Percentiles rank a stretch among this genome's conserved stretches.
Conservation (phyloP, 2,329 filamentous ascomycete species). For the Cladorrhinum sp. region DNA sequence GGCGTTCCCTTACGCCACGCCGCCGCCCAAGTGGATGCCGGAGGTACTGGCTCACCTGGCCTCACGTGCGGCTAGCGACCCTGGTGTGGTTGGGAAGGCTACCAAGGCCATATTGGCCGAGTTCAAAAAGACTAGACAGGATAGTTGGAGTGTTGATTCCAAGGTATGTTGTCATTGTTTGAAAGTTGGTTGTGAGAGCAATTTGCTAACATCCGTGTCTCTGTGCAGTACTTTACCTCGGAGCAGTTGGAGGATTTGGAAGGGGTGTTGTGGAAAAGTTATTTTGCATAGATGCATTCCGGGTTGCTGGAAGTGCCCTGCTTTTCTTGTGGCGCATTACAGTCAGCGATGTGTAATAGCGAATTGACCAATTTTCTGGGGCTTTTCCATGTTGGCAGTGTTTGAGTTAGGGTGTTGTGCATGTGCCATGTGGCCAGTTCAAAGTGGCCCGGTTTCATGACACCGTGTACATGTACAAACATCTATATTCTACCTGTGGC, state of each 20-base stretch:
- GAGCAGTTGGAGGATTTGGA: conserved; percentile 95
- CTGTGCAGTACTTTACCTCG: conserved; percentile 69
- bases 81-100: conserved; percentile 90
- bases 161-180: conserved; percentile 64
- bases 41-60: conserved; percentile 85
- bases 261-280: conserved; percentile 98
- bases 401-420: too few relatives aligned
- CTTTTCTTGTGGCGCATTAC: background rate
- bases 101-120: conserved; percentile 92
- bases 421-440: too few relatives aligned
- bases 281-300: conserved; percentile 82
- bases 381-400: too few relatives aligned
- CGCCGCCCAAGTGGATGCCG: conserved; percentile 90
- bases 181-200: conserved; percentile 2
- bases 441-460: too few relatives aligned
- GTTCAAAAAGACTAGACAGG: conserved; percentile 99
- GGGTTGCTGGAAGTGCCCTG: too few relatives aligned
- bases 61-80: conserved; percentile 78
- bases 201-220: conserved; percentile 29
- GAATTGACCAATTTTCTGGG: too few relatives aligned
- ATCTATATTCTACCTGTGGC: too few relatives aligned
- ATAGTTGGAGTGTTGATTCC: conserved; percentile 97
- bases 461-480: too few relatives aligned
- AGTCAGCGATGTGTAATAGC: background rate
- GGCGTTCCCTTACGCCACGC: conserved; percentile 93